Evolutionary conservation across 2,329 filamentous ascomycete species (phyloP).

Genomic region (Onygenales sp.): DNA sequence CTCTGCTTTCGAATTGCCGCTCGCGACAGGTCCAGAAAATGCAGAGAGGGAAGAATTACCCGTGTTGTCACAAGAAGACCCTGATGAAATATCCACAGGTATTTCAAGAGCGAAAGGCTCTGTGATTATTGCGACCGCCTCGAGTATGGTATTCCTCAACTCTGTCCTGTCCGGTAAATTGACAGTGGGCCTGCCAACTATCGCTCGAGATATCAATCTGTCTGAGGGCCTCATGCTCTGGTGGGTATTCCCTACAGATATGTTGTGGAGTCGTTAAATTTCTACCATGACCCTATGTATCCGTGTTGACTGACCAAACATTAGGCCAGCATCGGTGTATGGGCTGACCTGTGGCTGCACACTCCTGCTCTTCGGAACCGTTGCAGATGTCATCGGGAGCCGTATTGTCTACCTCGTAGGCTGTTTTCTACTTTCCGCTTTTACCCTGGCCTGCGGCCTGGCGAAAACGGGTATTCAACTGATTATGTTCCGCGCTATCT

Average conservation of each 20-base stretch:
- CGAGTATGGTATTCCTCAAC: slow-evolving; percentile 13
- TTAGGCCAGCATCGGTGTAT: slow-evolving; percentile 18
- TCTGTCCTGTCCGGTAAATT: slow-evolving; percentile 15
- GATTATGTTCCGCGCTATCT: slow-evolving; percentile 36
- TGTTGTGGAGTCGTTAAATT: neutral
- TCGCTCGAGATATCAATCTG: slow-evolving; percentile 15
- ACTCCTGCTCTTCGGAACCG: slow-evolving; percentile 38
- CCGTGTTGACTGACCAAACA: neutral
- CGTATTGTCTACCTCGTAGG: slow-evolving; percentile 38
- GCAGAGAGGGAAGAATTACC: neutral
- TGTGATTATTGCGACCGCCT: slow-evolving; percentile 9
- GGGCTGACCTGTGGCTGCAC: slow-evolving; percentile 37
- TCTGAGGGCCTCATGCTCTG: slow-evolving; percentile 16
- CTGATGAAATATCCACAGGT: neutral
- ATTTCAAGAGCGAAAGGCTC: slow-evolving; percentile 6
- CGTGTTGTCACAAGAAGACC: neutral
- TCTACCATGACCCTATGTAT: neutral
- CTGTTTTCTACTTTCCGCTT: slow-evolving; percentile 30
- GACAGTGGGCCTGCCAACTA: slow-evolving; percentile 15
- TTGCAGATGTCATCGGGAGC: slow-evolving; percentile 40
- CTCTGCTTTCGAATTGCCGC: neutral
- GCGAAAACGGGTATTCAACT: slow-evolving; percentile 28
- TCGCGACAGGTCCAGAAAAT: neutral
- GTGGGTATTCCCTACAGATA: slow-evolving; percentile 6
- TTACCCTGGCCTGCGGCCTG: slow-evolving; percentile 33